Conservation (phyloP, 345 rosid genomes). For the Noccaea bulbosa region DNA sequence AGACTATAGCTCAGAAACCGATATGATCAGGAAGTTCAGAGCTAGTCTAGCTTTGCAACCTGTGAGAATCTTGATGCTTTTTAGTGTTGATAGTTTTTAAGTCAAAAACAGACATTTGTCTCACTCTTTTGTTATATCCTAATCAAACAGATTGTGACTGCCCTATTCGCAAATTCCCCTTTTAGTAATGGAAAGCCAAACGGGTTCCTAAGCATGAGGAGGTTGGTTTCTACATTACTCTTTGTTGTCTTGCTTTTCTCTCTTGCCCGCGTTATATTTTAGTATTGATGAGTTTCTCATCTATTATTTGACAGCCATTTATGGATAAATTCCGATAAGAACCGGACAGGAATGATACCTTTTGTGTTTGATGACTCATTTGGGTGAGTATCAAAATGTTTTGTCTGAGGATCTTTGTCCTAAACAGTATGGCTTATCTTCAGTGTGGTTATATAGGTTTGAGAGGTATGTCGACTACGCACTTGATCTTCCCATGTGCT, state of each 20-base stretch:
- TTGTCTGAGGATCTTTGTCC: background rate
- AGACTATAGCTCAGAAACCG: conserved; percentile 66
- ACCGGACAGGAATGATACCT: conserved; percentile 85
- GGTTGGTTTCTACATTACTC: conserved; percentile 47
- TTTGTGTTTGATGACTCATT: conserved; percentile 87
- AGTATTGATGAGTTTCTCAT: background rate
- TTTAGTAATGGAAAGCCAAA: conserved; percentile 90
- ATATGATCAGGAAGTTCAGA: conserved; percentile 91
- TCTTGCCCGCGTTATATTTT: background rate
- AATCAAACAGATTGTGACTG: conserved; percentile 78
- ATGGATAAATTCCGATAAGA: conserved; percentile 70
- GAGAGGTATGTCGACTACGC: too few species aligned
- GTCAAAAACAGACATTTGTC: background rate
- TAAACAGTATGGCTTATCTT: too few species aligned
- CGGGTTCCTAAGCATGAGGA: conserved; percentile 90
- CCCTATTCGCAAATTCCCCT: conserved; percentile 95
- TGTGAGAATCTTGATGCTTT: conserved; percentile 53
- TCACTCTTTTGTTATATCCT: conserved; percentile 3
- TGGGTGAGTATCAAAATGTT: conserved; percentile 56
- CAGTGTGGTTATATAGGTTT: too few species aligned
- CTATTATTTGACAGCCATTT: conserved; percentile 58
- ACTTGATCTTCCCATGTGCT: too few species aligned
- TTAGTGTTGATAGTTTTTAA: too few species aligned
- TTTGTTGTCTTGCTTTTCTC: background rate
- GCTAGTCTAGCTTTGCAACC: conserved; percentile 96